Conservation (phyloP, 2,329 filamentous ascomycete species). For the Hortaea sp. region DNA sequence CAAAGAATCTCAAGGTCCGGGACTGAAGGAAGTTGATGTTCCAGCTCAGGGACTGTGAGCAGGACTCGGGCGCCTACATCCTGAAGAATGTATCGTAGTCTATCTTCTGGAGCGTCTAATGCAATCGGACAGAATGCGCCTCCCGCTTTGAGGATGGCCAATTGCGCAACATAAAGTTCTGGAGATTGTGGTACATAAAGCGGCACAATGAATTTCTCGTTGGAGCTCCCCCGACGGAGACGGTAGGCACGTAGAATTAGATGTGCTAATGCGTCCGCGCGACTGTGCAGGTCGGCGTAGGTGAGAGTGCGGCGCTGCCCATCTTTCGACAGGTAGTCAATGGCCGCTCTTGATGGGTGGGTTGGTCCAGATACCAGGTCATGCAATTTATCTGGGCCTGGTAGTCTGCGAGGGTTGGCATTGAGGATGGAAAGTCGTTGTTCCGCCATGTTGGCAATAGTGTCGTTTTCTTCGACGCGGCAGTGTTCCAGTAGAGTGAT, state of each 20-base stretch:
- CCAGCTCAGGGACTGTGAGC: constrained; percentile 49
- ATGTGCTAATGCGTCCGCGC: constrained; percentile 47
- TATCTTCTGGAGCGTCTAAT: constrained; percentile 64
- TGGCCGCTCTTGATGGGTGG: constrained; percentile 36
- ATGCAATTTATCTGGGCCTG: constrained; percentile 35
- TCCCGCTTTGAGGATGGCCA: constrained; percentile 72
- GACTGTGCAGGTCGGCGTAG: constrained; percentile 53
- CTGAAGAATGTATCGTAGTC: constrained; percentile 68
- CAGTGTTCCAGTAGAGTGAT: too few species aligned
- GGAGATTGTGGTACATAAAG: constrained; percentile 68
- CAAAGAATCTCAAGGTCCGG: constrained; percentile 30
- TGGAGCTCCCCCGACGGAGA: constrained; percentile 7
- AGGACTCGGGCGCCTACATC: constrained; percentile 64
- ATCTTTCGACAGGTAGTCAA: constrained; percentile 52
- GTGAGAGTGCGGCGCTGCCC: constrained; percentile 41
- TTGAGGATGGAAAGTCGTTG: constrained; percentile 4
- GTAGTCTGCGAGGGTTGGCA: neutral
- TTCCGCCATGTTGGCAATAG: neutral
- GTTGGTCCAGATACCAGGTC: constrained; percentile 46
- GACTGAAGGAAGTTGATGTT: constrained; percentile 27
- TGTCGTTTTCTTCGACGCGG: neutral
- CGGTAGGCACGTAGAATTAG: constrained; percentile 30
- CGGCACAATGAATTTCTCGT: constrained; percentile 49
- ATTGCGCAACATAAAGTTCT: constrained; percentile 63
- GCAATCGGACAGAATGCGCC: constrained; percentile 79